phyloP scores from a whole-genome alignment of 495 filamentous ascomycete species.

The Entonaema liquescens region DNA sequence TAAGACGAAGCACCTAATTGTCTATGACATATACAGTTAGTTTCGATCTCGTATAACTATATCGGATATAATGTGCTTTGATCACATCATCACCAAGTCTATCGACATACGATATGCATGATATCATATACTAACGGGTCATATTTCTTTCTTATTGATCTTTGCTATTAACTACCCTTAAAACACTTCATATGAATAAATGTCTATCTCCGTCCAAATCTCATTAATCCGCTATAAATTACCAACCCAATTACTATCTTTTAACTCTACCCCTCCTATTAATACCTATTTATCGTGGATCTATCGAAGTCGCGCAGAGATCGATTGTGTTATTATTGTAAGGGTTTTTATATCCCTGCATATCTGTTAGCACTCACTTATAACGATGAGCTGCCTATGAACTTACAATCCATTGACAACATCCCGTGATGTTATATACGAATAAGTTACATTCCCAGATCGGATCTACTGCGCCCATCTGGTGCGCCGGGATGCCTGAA shows the following conservation, averaged over 20 bases:
- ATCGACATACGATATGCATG: neutral
- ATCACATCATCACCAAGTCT: neutral
- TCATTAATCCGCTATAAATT: neutral
- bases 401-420: conserved; percentile 45
- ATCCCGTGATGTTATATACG: conserved; percentile 47
- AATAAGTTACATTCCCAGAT: conserved; percentile 44
- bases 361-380: neutral
- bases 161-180: neutral
- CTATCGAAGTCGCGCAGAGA: conserved; percentile 37
- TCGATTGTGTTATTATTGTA: conserved; percentile 41
- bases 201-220: neutral
- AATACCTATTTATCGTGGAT: conserved; percentile 1
- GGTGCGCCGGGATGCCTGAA: conserved; percentile 39
- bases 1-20: neutral
- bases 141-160: neutral
- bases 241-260: neutral
- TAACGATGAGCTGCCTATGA: no score
- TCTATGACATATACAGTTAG: neutral
- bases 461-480: conserved; percentile 39
- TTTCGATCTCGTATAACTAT: neutral
- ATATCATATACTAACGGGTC: neutral
- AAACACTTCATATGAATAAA: neutral
- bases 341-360: conserved; percentile 44
- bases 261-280: neutral
- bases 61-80: neutral